Percentiles rank a stretch among this genome's conserved stretches.
phyloP scores from a whole-genome alignment of 768 basidiomycete species.

The Naganishia friedmannii region DNA sequence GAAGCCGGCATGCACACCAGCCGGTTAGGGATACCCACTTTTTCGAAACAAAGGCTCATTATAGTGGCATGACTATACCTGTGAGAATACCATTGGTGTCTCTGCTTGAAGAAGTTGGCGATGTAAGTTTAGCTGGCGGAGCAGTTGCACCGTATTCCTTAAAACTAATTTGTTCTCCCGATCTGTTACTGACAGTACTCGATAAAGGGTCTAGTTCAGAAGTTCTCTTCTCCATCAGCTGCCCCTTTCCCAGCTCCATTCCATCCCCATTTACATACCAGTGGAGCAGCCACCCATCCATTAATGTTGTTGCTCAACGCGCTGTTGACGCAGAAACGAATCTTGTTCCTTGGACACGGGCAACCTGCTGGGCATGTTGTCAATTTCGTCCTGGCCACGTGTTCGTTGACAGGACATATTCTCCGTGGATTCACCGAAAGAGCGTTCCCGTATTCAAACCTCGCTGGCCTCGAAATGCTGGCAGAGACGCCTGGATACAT shows the following conservation, averaged over 20 bases:
- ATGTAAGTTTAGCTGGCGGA: constrained; percentile 60
- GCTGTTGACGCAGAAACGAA: constrained; percentile 88
- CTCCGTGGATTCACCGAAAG: constrained; percentile 83
- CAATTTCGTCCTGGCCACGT: constrained; percentile 86
- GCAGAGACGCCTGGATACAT: constrained; percentile 83
- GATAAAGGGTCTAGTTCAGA: constrained; percentile 80
- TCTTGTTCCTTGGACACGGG: constrained; percentile 88
- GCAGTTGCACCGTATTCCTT: constrained; percentile 26
- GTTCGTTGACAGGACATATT: constrained; percentile 76
- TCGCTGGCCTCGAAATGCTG: constrained; percentile 78
- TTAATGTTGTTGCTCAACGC: constrained; percentile 96
- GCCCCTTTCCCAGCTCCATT: constrained; percentile 61
- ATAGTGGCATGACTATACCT: constrained; percentile 75
- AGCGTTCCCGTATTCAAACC: constrained; percentile 91
- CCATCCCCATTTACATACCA: constrained; percentile 91
- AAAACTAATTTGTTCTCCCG: neutral
- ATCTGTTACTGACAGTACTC: constrained; percentile 66
- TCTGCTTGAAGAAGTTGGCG: constrained; percentile 93
- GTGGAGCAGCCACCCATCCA: constrained; percentile 83
- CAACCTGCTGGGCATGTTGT: constrained; percentile 87
- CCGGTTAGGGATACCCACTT: constrained; percentile 81
- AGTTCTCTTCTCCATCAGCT: constrained; percentile 64
- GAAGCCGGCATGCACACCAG: neutral
- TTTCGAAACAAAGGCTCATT: constrained; percentile 78
- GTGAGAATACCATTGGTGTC: constrained; percentile 85